A percentile compares a stretch with the other conserved stretches of the same genome.
Conservation (phyloP, 257 asterid species). For the Dorcoceras hygrometricum region DNA sequence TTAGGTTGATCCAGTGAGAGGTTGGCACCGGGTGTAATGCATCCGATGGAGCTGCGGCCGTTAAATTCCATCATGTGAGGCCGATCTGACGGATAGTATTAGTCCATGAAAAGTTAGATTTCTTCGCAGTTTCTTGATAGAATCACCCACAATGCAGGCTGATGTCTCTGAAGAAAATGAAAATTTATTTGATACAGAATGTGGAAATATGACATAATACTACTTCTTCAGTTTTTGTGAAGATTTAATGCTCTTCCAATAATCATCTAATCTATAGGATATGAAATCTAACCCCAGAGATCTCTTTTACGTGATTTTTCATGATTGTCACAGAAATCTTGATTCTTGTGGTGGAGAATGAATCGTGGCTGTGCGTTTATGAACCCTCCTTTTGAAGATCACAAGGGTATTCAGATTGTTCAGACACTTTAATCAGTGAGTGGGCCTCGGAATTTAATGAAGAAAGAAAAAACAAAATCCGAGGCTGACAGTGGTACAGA, state of each 20-base stretch:
- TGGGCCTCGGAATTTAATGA: constrained; percentile 33
- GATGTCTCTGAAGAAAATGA: neutral
- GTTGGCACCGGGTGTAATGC: no score
- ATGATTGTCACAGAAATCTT: neutral
- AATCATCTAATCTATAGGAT: neutral
- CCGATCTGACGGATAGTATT: no score
- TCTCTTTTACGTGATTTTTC: neutral
- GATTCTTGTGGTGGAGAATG: neutral
- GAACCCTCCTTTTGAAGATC: neutral
- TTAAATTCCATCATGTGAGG: no score
- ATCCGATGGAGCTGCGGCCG: no score
- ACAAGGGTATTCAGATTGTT: constrained; percentile 32
- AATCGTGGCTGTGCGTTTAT: neutral
- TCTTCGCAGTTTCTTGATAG: neutral
- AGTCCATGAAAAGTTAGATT: neutral
- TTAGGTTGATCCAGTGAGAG: no score
- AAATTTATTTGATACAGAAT: neutral
- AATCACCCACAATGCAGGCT: neutral
- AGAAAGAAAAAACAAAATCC: constrained; percentile 24
- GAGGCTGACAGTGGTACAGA: constrained; percentile 32
- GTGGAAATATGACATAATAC: neutral
- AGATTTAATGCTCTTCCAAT: neutral
- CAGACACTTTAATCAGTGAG: constrained; percentile 43
- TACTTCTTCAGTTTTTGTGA: no score
- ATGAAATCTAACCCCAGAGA: neutral